phyloP scores from a whole-genome alignment of 768 basidiomycete species.

The Roridomyces roridus region DNA sequence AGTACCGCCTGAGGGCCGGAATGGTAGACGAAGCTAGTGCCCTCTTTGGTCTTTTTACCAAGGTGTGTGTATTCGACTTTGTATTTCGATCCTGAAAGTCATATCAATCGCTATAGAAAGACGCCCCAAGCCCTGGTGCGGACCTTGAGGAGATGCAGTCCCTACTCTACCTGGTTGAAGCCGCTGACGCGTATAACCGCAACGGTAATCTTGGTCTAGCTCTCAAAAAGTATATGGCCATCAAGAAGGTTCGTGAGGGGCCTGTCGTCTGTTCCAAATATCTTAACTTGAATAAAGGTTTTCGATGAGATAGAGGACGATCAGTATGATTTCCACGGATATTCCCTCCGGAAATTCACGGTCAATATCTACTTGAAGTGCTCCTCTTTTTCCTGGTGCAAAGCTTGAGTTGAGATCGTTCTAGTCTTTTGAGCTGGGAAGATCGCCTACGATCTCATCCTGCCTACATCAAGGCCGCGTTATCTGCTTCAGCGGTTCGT shows the following conservation, averaged over 20 bases:
- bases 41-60: conserved; percentile 88
- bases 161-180: conserved; percentile 82
- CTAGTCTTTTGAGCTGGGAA: conserved; percentile 82
- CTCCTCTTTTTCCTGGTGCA: not conserved
- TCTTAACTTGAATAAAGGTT: conserved; percentile 39
- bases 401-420: conserved; percentile 11
- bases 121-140: conserved; percentile 68
- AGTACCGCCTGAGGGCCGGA: conserved; percentile 87
- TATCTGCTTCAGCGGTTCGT: conserved; percentile 71
- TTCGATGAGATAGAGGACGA: conserved; percentile 93
- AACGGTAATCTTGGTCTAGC: conserved; percentile 76
- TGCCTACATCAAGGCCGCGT: conserved; percentile 73
- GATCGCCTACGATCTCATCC: conserved; percentile 80
- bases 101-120: conserved; percentile 64
- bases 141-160: conserved; percentile 98
- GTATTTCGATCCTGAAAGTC: not conserved
- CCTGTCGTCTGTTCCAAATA: not conserved
- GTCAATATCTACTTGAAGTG: conserved; percentile 87
- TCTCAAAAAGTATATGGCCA: conserved; percentile 81
- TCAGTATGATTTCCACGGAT: conserved; percentile 98
- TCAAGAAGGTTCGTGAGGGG: conserved; percentile 64
- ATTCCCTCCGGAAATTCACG: conserved; percentile 89
- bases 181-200: conserved; percentile 73
- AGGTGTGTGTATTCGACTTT: conserved; percentile 55
- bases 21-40: conserved; percentile 76